A percentile compares a stretch with the other conserved stretches of the same genome.
Conservation (phyloP, 192 early-diverging fungal species). For the Backusella tarrabulga region DNA sequence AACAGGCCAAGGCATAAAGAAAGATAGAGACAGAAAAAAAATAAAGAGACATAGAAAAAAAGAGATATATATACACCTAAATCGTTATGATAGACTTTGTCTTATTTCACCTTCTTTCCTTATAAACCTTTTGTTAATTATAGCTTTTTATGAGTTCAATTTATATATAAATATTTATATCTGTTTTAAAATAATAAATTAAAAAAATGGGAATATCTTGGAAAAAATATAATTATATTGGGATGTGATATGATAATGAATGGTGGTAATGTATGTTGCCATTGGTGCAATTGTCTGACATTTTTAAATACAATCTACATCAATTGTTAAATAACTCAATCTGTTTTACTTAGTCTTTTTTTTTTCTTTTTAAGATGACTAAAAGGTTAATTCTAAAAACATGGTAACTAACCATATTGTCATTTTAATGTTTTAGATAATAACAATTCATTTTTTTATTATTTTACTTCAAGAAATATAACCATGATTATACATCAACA, state of each 20-base stretch:
- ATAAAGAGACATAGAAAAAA: neutral
- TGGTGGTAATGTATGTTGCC: neutral
- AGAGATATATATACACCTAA: neutral
- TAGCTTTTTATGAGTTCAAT: neutral
- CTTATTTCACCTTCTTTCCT: neutral
- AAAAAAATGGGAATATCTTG: neutral
- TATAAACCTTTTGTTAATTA: neutral
- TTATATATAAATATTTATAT: neutral
- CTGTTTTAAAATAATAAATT: neutral
- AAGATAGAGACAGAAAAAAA: neutral
- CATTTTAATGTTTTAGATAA: neutral
- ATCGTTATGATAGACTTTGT: neutral
- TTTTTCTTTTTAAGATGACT: constrained; percentile 8
- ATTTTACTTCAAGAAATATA: neutral
- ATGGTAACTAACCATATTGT: neutral
- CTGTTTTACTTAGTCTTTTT: neutral
- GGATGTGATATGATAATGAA: neutral
- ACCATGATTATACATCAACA: neutral
- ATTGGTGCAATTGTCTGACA: neutral
- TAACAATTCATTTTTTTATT: neutral
- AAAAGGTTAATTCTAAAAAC: neutral
- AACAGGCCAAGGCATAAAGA: neutral
- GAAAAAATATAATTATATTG: neutral
- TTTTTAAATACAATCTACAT: neutral
- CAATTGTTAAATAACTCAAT: neutral